Evolutionary conservation across 2,329 filamentous ascomycete species (phyloP).

Genomic region (Aspergillus nomiae): DNA sequence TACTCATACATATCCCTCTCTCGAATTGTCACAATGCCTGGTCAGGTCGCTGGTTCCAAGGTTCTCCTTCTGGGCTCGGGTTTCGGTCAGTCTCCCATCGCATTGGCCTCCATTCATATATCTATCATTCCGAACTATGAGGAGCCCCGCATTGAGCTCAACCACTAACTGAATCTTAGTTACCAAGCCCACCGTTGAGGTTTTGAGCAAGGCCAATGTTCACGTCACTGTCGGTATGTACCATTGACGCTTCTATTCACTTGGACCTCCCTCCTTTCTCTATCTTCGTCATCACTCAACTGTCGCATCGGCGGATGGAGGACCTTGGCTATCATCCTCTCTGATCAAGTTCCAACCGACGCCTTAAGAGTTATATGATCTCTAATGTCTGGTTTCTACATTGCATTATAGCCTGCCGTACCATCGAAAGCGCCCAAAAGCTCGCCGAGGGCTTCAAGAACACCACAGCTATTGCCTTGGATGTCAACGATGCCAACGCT

Average conservation of each 20-base stretch:
- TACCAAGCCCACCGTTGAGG: constrained; percentile 65
- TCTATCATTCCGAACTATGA: background rate
- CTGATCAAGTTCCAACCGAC: background rate
- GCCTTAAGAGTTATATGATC: background rate
- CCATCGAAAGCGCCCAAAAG: constrained; percentile 73
- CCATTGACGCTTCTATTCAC: background rate
- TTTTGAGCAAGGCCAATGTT: constrained; percentile 63
- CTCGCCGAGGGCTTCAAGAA: constrained; percentile 72
- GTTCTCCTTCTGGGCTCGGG: constrained; percentile 42
- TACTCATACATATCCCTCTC: background rate
- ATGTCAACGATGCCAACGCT: constrained; percentile 74
- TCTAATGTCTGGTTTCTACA: constrained; percentile 3
- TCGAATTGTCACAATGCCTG: constrained; percentile 35
- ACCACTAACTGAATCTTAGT: constrained; percentile 37
- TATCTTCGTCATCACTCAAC: background rate
- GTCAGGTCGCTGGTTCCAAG: constrained; percentile 41
- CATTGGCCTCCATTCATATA: constrained; percentile 1
- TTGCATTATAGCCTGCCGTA: constrained; percentile 70
- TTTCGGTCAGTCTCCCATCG: constrained; percentile 33
- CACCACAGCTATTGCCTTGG: constrained; percentile 76
- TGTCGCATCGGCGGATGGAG: background rate
- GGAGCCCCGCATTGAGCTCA: constrained; percentile 20
- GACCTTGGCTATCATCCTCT: background rate
- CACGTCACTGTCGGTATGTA: constrained; percentile 65
- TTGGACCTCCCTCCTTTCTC: background rate